A percentile compares a stretch with the other conserved stretches of the same genome.
Evolutionary conservation across 495 filamentous ascomycete genomes (phyloP).

Genomic region (Lindgomyces ingoldianus): DNA sequence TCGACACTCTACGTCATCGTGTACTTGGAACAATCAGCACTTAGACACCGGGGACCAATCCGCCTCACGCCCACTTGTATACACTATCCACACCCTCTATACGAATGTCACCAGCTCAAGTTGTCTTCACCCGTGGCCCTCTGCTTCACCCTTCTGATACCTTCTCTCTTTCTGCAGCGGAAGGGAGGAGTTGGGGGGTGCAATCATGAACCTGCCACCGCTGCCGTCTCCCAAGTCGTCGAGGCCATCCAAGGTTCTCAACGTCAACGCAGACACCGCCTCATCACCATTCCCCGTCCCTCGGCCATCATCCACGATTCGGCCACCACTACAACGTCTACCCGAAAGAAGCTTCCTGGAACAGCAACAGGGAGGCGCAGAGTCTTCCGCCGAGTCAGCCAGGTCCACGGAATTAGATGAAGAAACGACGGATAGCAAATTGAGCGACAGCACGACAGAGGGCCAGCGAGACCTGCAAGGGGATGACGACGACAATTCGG

Average conservation of each 20-base stretch:
- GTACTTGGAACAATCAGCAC: neutral
- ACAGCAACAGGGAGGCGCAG: neutral
- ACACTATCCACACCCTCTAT: neutral
- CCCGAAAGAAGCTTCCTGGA: conserved; percentile 2
- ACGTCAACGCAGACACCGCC: conserved; percentile 12
- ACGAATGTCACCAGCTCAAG: conserved; percentile 19
- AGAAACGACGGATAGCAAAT: conserved; percentile 20
- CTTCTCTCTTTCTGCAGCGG: conserved; percentile 11
- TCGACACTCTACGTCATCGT: neutral
- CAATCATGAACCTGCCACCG: conserved; percentile 27
- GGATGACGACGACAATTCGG: conserved; percentile 2
- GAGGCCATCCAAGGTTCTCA: conserved; percentile 1
- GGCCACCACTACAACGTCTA: conserved; percentile 15
- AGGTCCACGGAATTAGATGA: neutral
- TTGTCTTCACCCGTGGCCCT: neutral
- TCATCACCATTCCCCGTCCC: neutral
- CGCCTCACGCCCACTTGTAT: neutral
- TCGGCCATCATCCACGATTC: neutral
- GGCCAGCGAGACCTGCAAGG: neutral
- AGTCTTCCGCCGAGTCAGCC: conserved; percentile 19
- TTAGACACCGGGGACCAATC: neutral
- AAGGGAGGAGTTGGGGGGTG: conserved; percentile 28
- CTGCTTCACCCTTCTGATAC: conserved; percentile 6
- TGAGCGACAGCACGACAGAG: conserved; percentile 16
- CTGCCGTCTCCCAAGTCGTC: conserved; percentile 28